Evolutionary conservation across 257 asterid species (phyloP), one percentile per base, ranked within the genome.

Genomic region (Rhazya stricta): DNA sequence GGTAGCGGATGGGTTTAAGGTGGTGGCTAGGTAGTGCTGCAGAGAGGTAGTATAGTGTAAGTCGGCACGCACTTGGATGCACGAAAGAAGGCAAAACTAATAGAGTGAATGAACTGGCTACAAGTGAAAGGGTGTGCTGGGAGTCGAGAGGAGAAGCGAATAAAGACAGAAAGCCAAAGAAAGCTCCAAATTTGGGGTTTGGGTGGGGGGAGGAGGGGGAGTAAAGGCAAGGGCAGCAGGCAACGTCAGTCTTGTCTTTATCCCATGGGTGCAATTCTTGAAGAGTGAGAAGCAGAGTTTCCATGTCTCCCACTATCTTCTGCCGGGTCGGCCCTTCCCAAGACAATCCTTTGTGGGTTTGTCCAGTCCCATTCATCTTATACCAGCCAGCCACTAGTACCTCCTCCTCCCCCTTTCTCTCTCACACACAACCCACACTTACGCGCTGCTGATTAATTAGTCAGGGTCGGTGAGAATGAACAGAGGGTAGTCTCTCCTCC

Each of bases 221-320:
- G n/a, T 5, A 67, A 46, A 46, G 76, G 67, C 6, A 0, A 62
- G 36, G n/a, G 43, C 23, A 12, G 79, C 41, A 48, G 72, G 76
- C 76, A 54, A 68, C 57, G 74, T 67, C 65, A 32, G 79, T 56
- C 63, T 73, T 73, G 79, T 81, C 79, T 61, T 74, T 74, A 74
- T 81, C 77, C 57, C 21, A 53, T 74, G 74, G 78, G 75, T 56
- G 72, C 72, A 62, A 46, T 42, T 63, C 60, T 50, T 25, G 42
- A 45, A 37, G 37, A 23, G 56, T 19, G 74, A 54, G 60, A 21
- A 16, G n/a, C 39, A 45, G 54, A 63, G 72, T 51, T 45, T 25
- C 63, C 10, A 56, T 84, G 87, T 81, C 81, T 71, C 80, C 87
- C 85, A 70, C 85, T 79, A 84, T 16, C 72, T 75, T 50, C n/a